Evolutionary conservation across 2,329 filamentous ascomycete species (phyloP).

Genomic region (Fusarium sp.): DNA sequence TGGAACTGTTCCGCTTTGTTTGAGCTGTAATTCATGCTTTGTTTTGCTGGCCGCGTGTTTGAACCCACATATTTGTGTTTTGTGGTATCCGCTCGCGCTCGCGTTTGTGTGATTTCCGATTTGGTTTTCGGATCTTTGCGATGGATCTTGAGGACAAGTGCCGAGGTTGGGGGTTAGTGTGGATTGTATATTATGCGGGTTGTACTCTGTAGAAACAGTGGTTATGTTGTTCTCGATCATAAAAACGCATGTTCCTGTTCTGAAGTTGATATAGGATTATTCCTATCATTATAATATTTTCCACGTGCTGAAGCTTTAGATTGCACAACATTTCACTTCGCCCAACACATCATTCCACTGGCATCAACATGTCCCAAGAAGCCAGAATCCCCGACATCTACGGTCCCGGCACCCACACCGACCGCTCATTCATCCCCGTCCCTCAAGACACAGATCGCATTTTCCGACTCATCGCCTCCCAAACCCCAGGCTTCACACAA

Average conservation of each 20-base stretch:
- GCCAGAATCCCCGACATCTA: slow-evolving; percentile 13
- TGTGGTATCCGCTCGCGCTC: slow-evolving; percentile 18
- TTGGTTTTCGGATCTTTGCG: background rate
- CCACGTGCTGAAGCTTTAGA: too few relatives aligned
- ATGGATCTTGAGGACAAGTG: background rate
- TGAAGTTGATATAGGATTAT: too few relatives aligned
- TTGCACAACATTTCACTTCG: too few relatives aligned
- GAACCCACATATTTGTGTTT: background rate
- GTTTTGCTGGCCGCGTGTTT: background rate
- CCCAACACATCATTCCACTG: background rate
- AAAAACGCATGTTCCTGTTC: background rate
- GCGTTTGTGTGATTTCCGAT: slow-evolving; percentile 1
- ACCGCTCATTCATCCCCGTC: slow-evolving; percentile 12
- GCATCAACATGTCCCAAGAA: slow-evolving; percentile 15
- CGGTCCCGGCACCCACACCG: slow-evolving; percentile 15
- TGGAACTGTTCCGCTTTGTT: too few relatives aligned
- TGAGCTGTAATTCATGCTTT: too few relatives aligned
- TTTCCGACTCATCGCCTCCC: slow-evolving; percentile 18
- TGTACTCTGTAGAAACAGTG: background rate
- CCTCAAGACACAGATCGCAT: slow-evolving; percentile 15
- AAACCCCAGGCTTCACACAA: slow-evolving; percentile 15
- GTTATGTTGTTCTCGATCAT: background rate
- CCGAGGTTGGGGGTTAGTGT: background rate
- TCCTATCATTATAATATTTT: too few relatives aligned
- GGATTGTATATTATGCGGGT: background rate